phyloP scores from a whole-genome alignment of 2,329 filamentous ascomycete species.

The Thyridium curvatum region DNA sequence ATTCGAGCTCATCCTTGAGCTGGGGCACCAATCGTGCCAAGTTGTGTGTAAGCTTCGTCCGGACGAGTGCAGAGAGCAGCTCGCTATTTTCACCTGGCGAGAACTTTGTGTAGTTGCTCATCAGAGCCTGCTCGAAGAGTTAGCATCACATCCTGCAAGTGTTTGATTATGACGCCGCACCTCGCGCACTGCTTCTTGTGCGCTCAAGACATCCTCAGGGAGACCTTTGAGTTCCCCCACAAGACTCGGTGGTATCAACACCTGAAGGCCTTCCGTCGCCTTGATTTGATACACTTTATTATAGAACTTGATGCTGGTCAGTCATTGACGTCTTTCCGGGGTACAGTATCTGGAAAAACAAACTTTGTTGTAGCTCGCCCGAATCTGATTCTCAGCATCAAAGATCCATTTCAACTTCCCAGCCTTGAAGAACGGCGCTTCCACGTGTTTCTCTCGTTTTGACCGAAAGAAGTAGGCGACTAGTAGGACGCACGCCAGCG shows the following conservation, averaged over 20 bases:
- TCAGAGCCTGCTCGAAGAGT: slow-evolving; percentile 31
- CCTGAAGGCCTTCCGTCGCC: slow-evolving; percentile 42
- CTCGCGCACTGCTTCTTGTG: slow-evolving; percentile 41
- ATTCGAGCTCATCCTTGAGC: slow-evolving; percentile 40
- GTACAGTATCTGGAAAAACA: not conserved
- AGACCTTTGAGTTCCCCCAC: slow-evolving; percentile 40
- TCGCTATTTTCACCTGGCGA: slow-evolving; percentile 38
- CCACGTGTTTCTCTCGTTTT: slow-evolving; percentile 20
- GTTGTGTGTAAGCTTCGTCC: slow-evolving; percentile 41
- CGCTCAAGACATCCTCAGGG: slow-evolving; percentile 41
- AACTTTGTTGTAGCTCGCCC: slow-evolving; percentile 43
- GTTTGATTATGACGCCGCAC: slow-evolving; percentile 15
- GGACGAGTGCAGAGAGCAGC: slow-evolving; percentile 34
- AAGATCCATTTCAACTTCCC: slow-evolving; percentile 45
- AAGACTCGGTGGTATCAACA: slow-evolving; percentile 37
- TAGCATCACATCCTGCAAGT: not conserved
- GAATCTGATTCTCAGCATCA: slow-evolving; percentile 37
- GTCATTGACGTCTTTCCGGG: not conserved
- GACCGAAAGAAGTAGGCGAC: slow-evolving; percentile 31
- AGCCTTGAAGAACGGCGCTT: slow-evolving; percentile 40
- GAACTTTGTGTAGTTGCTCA: slow-evolving; percentile 46
- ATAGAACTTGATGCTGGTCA: slow-evolving; percentile 29
- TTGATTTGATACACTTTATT: slow-evolving; percentile 44
- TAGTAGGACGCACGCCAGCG: slow-evolving; percentile 27
- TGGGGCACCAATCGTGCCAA: slow-evolving; percentile 37